Evolutionary conservation across 306 rosid species (phyloP).

Genomic region (Lagenaria siceraria): DNA sequence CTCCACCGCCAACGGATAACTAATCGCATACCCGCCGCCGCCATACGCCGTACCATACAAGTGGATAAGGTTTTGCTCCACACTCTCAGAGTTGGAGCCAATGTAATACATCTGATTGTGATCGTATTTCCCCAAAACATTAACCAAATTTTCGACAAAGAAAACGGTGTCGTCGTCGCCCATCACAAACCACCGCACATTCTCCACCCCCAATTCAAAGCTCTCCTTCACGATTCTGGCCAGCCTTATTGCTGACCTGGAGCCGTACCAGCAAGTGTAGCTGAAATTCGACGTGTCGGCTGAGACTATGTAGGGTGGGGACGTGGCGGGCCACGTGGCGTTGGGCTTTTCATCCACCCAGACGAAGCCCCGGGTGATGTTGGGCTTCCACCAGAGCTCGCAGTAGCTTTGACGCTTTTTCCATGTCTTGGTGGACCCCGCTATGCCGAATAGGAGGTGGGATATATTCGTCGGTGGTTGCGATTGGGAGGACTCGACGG

Average conservation of each 20-base stretch:
- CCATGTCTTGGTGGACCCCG: slow-evolving; percentile 43
- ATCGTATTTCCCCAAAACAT: slow-evolving; percentile 53
- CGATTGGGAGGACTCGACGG: not conserved
- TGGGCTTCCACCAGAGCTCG: slow-evolving; percentile 52
- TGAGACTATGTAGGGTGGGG: slow-evolving; percentile 33
- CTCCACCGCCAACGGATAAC: slow-evolving; percentile 50
- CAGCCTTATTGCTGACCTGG: slow-evolving; percentile 53
- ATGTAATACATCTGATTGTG: slow-evolving; percentile 71
- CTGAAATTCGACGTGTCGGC: slow-evolving; percentile 36
- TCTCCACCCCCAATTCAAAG: slow-evolving; percentile 37
- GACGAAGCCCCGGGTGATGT: slow-evolving; percentile 38
- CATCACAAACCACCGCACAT: slow-evolving; percentile 79
- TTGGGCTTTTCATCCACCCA: slow-evolving; percentile 44
- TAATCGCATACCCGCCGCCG: slow-evolving; percentile 68
- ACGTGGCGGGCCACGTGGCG: slow-evolving; percentile 30
- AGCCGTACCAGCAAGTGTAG: slow-evolving; percentile 45
- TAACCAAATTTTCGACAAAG: slow-evolving; percentile 41
- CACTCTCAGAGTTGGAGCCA: slow-evolving; percentile 68
- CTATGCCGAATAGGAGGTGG: slow-evolving; percentile 55
- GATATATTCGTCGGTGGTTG: slow-evolving; percentile 32
- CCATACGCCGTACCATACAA: slow-evolving; percentile 58
- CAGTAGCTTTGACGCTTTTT: slow-evolving; percentile 26
- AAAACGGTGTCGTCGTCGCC: slow-evolving; percentile 81
- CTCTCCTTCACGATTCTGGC: slow-evolving; percentile 71
- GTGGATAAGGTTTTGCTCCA: slow-evolving; percentile 43